Base-by-base conservation (phyloP, 345 rosid species). In the Pelargonium nanum region DNA sequence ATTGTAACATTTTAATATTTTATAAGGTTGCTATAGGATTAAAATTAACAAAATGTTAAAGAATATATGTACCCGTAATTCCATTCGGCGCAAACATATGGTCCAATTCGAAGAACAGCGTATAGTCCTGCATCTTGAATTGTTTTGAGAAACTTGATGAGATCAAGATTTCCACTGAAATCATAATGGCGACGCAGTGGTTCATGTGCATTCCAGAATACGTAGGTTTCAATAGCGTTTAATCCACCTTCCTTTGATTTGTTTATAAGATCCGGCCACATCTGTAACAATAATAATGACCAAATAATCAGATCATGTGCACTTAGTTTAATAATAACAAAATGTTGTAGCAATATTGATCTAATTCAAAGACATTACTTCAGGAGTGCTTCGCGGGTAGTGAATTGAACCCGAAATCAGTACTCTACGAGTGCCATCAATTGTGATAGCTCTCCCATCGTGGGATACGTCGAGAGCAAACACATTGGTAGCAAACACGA, bases 61-160 rank as follows among this genome's bases (percentile, higher is more conserved):
- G 19, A 1, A 10, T 19, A 50, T 1, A 70, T 17, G 16, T 65
- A 78, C 81, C 89, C 91, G 16, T 83, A 85, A 20, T 71, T 83
- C 89, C 89, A 85, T 61, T 87, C 89, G 0, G 87, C 91, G 22
- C 90, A 88, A 15, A 82, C 88, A 24, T 84, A 85, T 1, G 93
- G 93, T 53, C 90, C 90, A 24, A 88, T 88, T 0, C 85, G 79
- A 16, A 88, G 82, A 62, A 88, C 70, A 0, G 74, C 80, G 20
- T 84, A 83, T 0, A 88, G 74, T 12, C 88, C 87, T 0, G 70
- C 70, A 0, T 60, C 34, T 22, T 81, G 83, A 22, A 88, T 59
- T 4, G 84, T 77, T 62, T 85, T 86, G 53, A 88, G 57, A 55
- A 88, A 88, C 24, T 83, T 76, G 6, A 85, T 57, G 16, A 84